phyloP scores from a whole-genome alignment of 179 eudicot genomes.

The Pouteria campechiana region DNA sequence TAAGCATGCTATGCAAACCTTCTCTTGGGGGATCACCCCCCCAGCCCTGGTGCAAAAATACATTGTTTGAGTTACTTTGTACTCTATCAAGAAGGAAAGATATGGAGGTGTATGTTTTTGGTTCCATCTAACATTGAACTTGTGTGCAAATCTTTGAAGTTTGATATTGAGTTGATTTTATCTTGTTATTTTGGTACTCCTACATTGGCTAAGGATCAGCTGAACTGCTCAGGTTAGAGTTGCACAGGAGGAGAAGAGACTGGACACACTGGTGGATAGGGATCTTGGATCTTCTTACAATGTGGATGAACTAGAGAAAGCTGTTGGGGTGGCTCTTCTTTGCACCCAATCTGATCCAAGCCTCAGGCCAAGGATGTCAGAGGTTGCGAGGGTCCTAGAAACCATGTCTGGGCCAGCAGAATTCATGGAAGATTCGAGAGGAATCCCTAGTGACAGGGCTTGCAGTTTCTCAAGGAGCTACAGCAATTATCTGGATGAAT shows the following conservation, averaged over 20 bases:
- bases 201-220: no score
- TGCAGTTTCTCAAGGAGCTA: conserved; percentile 40
- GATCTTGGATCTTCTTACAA: conserved; percentile 48
- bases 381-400: conserved; percentile 58
- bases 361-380: conserved; percentile 72
- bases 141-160: no score
- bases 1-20: no score
- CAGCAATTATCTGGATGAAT: conserved; percentile 36
- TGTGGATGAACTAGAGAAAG: conserved; percentile 48
- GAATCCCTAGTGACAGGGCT: conserved; percentile 16
- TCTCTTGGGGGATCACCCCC: no score
- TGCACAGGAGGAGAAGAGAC: conserved; percentile 48
- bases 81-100: no score
- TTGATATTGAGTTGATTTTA: no score
- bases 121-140: no score
- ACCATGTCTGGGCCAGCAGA: conserved; percentile 22
- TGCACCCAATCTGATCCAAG: conserved; percentile 70
- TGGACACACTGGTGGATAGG: conserved; percentile 60
- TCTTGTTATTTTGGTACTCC: no score
- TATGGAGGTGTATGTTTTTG: no score
- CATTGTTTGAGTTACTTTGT: no score
- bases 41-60: no score
- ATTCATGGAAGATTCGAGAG: conserved; percentile 25
- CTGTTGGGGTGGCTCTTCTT: conserved; percentile 53
- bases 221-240: conserved; percentile 40